Evolutionary conservation across 306 rosid species (phyloP).

Genomic region (Elaeagnus macrophylla): DNA sequence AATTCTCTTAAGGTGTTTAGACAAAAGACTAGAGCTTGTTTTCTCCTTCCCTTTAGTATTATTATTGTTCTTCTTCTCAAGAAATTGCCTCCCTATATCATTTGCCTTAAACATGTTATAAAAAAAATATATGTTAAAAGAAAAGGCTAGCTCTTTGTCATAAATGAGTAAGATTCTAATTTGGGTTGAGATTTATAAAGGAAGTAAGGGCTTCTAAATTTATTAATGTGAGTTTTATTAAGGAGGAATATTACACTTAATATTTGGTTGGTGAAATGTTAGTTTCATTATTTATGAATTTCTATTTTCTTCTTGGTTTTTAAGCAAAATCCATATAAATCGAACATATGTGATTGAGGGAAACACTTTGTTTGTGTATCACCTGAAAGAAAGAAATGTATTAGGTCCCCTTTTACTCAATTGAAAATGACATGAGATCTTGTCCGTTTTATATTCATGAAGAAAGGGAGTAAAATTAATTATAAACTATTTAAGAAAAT

Average conservation of each 20-base stretch:
- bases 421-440: not conserved
- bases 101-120: slow-evolving; percentile 51
- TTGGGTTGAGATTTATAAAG: slow-evolving; percentile 23
- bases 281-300: slow-evolving; percentile 37
- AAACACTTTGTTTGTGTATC: not conserved
- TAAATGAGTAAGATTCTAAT: slow-evolving; percentile 9
- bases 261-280: slow-evolving; percentile 68
- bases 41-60: slow-evolving; percentile 36
- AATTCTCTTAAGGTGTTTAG: slow-evolving; percentile 64
- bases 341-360: not conserved
- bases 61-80: slow-evolving; percentile 43
- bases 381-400: not conserved
- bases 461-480: not conserved
- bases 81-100: slow-evolving; percentile 35
- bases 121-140: slow-evolving; percentile 1
- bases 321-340: slow-evolving; percentile 46
- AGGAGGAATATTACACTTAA: slow-evolving; percentile 5
- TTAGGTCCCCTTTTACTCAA: too few relatives aligned
- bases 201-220: not conserved
- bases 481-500: not conserved
- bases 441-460: not conserved
- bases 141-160: not conserved
- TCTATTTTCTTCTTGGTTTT: slow-evolving; percentile 41
- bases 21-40: slow-evolving; percentile 32
- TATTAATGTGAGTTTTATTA: not conserved